These are phyloP conservation scores for Cardamine occulta DNA, from an alignment of 345 rosid genomes.

Conservation along the genomic window DNA sequence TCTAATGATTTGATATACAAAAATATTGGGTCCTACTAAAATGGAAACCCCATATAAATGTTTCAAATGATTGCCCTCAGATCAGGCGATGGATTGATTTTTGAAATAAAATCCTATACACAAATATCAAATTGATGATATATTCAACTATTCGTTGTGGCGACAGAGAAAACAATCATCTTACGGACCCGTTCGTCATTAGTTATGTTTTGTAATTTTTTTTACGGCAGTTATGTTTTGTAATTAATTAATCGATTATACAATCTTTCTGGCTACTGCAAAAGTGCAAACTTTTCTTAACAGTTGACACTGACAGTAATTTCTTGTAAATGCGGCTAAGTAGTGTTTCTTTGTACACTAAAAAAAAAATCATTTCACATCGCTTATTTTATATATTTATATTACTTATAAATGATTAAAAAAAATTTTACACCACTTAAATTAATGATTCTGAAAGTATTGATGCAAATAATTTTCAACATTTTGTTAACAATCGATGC, in stretches of 20 bases:
- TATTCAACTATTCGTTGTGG: not conserved
- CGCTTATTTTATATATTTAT: too few species aligned
- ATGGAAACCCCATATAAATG: too few species aligned
- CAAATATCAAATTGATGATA: not conserved
- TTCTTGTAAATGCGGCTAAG: not conserved
- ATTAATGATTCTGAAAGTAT: too few species aligned
- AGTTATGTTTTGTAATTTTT: not conserved
- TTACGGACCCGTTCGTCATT: not conserved
- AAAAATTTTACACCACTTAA: too few species aligned
- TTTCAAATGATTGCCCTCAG: too few species aligned
- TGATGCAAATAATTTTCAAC: too few species aligned
- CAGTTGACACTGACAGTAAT: not conserved
- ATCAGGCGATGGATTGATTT: too few species aligned
- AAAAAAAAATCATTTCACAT: too few species aligned
- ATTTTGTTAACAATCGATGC: too few species aligned
- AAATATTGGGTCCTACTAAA: too few species aligned
- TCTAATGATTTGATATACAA: too few species aligned
- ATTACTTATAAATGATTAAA: too few species aligned
- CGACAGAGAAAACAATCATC: not conserved
- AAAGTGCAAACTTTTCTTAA: not conserved
- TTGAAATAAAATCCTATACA: not conserved
- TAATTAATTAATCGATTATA: not conserved
- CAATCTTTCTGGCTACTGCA: not conserved
- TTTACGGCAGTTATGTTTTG: not conserved
- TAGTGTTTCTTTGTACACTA: not conserved